Percentiles rank a stretch among this genome's conserved stretches.
These are phyloP conservation scores for Scedosporium dehoogii DNA, from an alignment of 2,329 filamentous ascomycete genomes.

Conservation along the genomic window DNA sequence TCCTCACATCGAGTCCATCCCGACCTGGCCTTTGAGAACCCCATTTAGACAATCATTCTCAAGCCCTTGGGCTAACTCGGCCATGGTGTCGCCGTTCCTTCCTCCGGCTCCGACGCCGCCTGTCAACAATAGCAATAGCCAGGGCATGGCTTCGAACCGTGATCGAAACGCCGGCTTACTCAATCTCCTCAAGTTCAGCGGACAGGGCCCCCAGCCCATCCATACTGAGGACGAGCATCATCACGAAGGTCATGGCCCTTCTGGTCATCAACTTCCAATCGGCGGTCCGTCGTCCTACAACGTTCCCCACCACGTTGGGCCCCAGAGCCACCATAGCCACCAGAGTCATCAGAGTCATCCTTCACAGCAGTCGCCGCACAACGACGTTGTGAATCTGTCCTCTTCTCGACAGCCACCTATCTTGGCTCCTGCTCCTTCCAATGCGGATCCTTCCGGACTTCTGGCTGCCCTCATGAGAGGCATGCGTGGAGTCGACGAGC, in stretches of 20 bases:
- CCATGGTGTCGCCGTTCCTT: conserved; percentile 21
- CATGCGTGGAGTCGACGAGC: conserved; percentile 34
- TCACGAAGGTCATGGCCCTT: conserved; percentile 15
- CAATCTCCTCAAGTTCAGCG: conserved; percentile 52
- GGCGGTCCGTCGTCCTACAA: conserved; percentile 7
- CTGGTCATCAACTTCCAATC: conserved; percentile 14
- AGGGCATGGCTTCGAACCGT: conserved; percentile 23
- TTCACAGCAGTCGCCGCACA: conserved; percentile 13
- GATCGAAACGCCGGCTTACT: conserved; percentile 47
- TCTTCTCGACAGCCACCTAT: conserved; percentile 26
- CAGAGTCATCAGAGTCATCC: conserved; percentile 8
- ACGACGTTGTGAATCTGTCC: conserved; percentile 16
- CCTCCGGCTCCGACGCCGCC: conserved; percentile 42
- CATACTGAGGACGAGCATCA: conserved; percentile 19
- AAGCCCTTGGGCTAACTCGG: conserved; percentile 5
- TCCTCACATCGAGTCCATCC: not conserved
- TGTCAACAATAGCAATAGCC: conserved; percentile 23
- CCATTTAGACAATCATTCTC: not conserved
- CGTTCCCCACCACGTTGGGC: conserved; percentile 13
- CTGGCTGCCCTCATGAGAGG: conserved; percentile 53
- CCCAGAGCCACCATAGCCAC: conserved; percentile 13
- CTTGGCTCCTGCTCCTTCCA: conserved; percentile 46
- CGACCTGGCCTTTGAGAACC: not conserved
- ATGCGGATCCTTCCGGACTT: conserved; percentile 46
- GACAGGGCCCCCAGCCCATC: conserved; percentile 14